These are phyloP conservation scores for Talaromyces borbonicus DNA, from an alignment of 495 filamentous ascomycete genomes.

Conservation along the genomic window DNA sequence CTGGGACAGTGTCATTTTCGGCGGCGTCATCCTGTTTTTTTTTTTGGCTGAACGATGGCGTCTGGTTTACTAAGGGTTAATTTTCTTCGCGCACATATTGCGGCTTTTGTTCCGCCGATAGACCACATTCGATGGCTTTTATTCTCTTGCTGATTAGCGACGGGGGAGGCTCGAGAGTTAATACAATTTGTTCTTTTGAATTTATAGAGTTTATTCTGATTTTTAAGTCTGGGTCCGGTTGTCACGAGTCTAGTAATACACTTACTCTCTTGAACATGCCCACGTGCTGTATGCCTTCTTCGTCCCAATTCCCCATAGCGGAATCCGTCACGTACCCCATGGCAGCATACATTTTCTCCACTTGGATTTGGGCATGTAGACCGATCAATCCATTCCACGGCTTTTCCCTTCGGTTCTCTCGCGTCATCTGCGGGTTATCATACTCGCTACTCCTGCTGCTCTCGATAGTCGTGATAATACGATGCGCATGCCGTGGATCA, in stretches of 20 bases:
- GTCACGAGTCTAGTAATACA: constrained; percentile 4
- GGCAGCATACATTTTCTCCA: constrained; percentile 48
- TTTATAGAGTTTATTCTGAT: too few species aligned
- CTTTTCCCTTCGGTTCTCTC: constrained; percentile 23
- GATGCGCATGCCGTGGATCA: too few species aligned
- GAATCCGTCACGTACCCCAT: constrained; percentile 65
- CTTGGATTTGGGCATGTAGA: constrained; percentile 61
- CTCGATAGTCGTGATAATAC: too few species aligned
- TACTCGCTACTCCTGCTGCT: too few species aligned
- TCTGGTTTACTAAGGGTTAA: neutral
- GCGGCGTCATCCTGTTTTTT: neutral
- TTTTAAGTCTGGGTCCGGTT: too few species aligned
- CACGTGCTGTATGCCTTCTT: constrained; percentile 79
- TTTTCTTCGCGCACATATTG: neutral
- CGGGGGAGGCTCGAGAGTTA: too few species aligned
- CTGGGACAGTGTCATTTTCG: neutral
- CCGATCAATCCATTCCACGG: constrained; percentile 61
- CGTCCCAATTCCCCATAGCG: constrained; percentile 63
- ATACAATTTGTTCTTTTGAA: too few species aligned
- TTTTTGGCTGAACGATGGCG: too few species aligned
- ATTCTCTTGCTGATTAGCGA: too few species aligned
- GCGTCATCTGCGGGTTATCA: too few species aligned
- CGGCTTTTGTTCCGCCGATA: too few species aligned
- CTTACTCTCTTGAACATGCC: constrained; percentile 55
- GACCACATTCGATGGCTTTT: too few species aligned